Base-by-base conservation (phyloP, 2,329 filamentous ascomycete genomes). In the Claviceps sp. region DNA sequence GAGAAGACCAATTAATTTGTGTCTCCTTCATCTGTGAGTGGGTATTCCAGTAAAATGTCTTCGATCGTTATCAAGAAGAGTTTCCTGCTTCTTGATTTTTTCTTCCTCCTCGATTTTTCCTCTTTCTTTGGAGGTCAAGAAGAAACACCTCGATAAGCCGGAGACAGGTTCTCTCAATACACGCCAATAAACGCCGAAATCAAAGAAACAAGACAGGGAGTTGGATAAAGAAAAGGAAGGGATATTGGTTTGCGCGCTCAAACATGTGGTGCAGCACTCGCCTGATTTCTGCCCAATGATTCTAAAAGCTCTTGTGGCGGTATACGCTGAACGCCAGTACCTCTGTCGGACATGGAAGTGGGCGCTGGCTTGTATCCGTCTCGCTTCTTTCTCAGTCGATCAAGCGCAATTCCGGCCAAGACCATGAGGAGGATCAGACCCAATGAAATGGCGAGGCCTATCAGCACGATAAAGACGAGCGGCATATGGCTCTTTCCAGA, bases 301-400 rank as follows among this genome's bases (percentile, higher is more conserved):
- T 78, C 73, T 7, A 82, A 67, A 40, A 82, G 71, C 64, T 84
- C 77, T 50, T 76, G 73, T 3, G 81, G 81, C 13, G 81, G 81
- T 55, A 84, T 75, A 56, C 78, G 70, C 57, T 74, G 71, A 57
- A 83, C 78, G 50, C 77, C 77, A 56, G 72, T 78, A 51, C 74
- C 74, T 42, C 77, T 73, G 61, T 83, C 80, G 56, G 76, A 78
- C 73, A 78, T 79, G 39, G 73, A 78, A 17, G 82, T 85, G 4
- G 84, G 83, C 39, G 87, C 87, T n/a, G 84, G 87, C 14, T 82
- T 72, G 59, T 94, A 94, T 48, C 89, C 88, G 64, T 91, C 85
- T 48, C 81, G 79, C 71, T 78, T 84, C 70, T 89, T 85, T 60
- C 87, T 80, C 55, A 85, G 74, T 55, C 87, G 81, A 69, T 93